Evolutionary conservation across 2,329 filamentous ascomycete species (phyloP).

Genomic region (Chaetoscypha palmicola): DNA sequence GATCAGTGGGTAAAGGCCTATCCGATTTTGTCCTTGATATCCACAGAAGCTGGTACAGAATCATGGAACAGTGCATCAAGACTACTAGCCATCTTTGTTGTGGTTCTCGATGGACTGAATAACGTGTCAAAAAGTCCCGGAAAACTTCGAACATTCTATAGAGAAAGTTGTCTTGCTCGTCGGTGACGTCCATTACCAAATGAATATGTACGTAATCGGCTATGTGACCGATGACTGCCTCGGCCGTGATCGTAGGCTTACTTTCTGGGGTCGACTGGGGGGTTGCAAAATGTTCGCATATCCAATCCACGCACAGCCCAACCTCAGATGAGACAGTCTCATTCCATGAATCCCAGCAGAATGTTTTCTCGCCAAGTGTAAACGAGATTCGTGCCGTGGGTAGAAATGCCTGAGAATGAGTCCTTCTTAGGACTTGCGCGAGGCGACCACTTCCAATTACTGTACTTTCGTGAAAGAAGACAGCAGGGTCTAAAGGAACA

Average conservation of each 20-base stretch:
- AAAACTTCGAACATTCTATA: conserved; percentile 26
- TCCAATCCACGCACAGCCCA: conserved; percentile 53
- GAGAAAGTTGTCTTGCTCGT: conserved; percentile 20
- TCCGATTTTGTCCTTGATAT: conserved; percentile 33
- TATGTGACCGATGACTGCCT: conserved; percentile 19
- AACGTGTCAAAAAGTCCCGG: conserved; percentile 21
- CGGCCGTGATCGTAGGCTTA: conserved; percentile 9
- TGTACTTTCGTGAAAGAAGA: conserved; percentile 54
- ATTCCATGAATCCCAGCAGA: conserved; percentile 52
- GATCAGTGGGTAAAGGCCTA: conserved; percentile 22
- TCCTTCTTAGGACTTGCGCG: conserved; percentile 28
- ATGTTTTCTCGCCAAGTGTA: conserved; percentile 40
- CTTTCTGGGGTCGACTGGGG: background rate
- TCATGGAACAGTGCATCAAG: conserved; percentile 27
- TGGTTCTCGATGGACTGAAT: conserved; percentile 1
- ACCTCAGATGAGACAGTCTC: conserved; percentile 53
- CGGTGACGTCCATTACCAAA: conserved; percentile 14
- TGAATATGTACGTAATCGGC: conserved; percentile 27
- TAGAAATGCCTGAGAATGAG: conserved; percentile 22
- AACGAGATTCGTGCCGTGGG: conserved; percentile 35
- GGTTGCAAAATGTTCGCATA: conserved; percentile 38
- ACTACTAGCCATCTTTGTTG: conserved; percentile 13
- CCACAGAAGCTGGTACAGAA: conserved; percentile 35
- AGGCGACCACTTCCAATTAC: conserved; percentile 50
- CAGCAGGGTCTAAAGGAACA: conserved; percentile 48